Evolutionary conservation across 176 grass and related monocot species (phyloP), one percentile per base, ranked within the genome.

Genomic region (Juncus inflexus): DNA sequence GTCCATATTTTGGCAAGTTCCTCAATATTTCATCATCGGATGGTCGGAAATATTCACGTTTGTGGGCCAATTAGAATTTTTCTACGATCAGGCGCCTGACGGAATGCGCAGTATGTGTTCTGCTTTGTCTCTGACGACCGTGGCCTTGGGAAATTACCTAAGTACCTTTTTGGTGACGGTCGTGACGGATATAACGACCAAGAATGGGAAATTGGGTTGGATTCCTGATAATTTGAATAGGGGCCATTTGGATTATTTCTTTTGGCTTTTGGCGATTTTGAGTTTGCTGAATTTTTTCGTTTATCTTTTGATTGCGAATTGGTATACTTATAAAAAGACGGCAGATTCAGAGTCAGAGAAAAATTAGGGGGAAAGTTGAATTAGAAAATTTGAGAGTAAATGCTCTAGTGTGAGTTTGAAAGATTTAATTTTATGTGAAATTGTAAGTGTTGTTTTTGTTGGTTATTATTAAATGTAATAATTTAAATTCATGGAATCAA

Each of bases 261-360:
- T 80, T 65, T 95, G 90, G 90, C 79, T 95, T 7, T 75, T 89
- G 35, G 79, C 85, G 37, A 43, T 76, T 42, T 83, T 95, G 69
- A 95, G 90, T 74, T 0, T 89, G 8, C 4, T 76, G 55, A 95
- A 95, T 72, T 86, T 95, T 50, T 12, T 15, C 12, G 65, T 76
- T 15, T 95, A 95, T 78, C 79, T 95, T 3, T 56, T 80, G 56
- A 86, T 95, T 14, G 72, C 90, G 0, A 65, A 56, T 15, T 86
- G 90, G 90, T 95, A 89, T 62, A 83, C 77, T 10, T 95, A 95
- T 75, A 95, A 95, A 82, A 89, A 89, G 82, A 89, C 90, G 14
- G 73, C 60, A 8, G 82, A 86, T 9, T 47, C 43, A 6, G 19
- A 28, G 19, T 9, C 43, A 5, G 43, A 47, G 43, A 47, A 47